A percentile compares a stretch with the other conserved stretches of the same genome.
phyloP scores from a whole-genome alignment of 768 basidiomycete genomes.

The Tricholoma hemisulphureum region DNA sequence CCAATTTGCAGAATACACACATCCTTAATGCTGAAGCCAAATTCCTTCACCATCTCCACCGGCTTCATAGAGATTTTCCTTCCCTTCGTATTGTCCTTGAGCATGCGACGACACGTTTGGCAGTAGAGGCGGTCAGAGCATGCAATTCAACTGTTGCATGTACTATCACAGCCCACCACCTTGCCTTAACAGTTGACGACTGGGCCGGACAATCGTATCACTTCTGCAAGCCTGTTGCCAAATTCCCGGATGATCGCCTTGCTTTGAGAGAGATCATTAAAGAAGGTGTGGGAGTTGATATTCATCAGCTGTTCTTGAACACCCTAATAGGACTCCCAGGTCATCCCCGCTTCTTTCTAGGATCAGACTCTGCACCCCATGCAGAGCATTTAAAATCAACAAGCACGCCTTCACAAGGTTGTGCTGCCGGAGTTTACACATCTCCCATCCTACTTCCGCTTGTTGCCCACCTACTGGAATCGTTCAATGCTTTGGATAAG shows the following conservation, averaged over 20 bases:
- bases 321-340: slow-evolving; percentile 41
- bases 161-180: slow-evolving; percentile 96
- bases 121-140: slow-evolving; percentile 80
- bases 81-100: slow-evolving; percentile 92
- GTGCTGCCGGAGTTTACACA: slow-evolving; percentile 96
- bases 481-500: slow-evolving; percentile 81
- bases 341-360: slow-evolving; percentile 94
- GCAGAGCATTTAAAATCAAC: slow-evolving; percentile 65
- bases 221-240: slow-evolving; percentile 98
- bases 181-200: slow-evolving; percentile 90
- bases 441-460: slow-evolving; percentile 89
- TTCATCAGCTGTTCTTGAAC: not conserved
- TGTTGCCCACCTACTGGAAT: slow-evolving; percentile 83
- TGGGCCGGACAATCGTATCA: slow-evolving; percentile 96
- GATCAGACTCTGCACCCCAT: slow-evolving; percentile 96
- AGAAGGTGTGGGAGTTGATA: slow-evolving; percentile 50
- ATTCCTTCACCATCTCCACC: slow-evolving; percentile 85
- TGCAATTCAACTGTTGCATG: slow-evolving; percentile 86
- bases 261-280: slow-evolving; percentile 76
- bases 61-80: slow-evolving; percentile 83
- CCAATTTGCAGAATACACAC: slow-evolving; percentile 69
- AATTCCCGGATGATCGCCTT: slow-evolving; percentile 87
- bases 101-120: slow-evolving; percentile 92
- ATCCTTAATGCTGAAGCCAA: slow-evolving; percentile 89
- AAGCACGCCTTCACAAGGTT: slow-evolving; percentile 66